Percentiles rank a stretch among this genome's conserved stretches.
Evolutionary conservation across 768 basidiomycete species (phyloP).

Genomic region (Mycena albidolilacea): DNA sequence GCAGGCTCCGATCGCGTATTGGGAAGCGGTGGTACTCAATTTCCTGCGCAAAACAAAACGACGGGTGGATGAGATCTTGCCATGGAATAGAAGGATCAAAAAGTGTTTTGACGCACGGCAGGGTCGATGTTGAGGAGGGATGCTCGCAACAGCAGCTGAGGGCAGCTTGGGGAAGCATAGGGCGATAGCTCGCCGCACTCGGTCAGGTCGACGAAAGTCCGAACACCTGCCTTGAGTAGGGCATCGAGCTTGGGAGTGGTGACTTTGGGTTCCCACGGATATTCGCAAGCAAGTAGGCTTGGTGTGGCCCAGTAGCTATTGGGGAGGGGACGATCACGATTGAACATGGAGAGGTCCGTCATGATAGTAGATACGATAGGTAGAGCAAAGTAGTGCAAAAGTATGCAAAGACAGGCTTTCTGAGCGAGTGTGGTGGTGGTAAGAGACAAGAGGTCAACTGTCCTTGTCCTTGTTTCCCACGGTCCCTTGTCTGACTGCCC

Average conservation of each 20-base stretch:
- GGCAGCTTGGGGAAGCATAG: conserved; percentile 56
- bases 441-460: conserved; percentile 28
- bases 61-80: background rate
- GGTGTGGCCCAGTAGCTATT: conserved; percentile 90
- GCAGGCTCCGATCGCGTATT: conserved; percentile 80
- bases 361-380: conserved; percentile 8
- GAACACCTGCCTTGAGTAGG: conserved; percentile 78
- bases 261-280: conserved; percentile 78
- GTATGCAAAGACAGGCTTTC: conserved; percentile 25
- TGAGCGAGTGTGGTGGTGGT: conserved; percentile 30
- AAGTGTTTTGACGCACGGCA: background rate
- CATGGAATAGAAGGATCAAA: background rate
- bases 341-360: conserved; percentile 20
- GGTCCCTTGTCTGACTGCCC: background rate
- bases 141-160: conserved; percentile 68
- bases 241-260: conserved; percentile 80
- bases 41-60: conserved; percentile 1
- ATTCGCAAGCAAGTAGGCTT: conserved; percentile 83
- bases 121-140: conserved; percentile 67
- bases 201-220: conserved; percentile 90
- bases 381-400: conserved; percentile 18
- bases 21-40: conserved; percentile 86
- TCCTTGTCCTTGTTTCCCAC: background rate
- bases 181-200: conserved; percentile 82
- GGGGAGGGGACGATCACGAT: conserved; percentile 73